Base-by-base conservation (phyloP, 345 rosid species). In the Streptanthus diversifolius region DNA sequence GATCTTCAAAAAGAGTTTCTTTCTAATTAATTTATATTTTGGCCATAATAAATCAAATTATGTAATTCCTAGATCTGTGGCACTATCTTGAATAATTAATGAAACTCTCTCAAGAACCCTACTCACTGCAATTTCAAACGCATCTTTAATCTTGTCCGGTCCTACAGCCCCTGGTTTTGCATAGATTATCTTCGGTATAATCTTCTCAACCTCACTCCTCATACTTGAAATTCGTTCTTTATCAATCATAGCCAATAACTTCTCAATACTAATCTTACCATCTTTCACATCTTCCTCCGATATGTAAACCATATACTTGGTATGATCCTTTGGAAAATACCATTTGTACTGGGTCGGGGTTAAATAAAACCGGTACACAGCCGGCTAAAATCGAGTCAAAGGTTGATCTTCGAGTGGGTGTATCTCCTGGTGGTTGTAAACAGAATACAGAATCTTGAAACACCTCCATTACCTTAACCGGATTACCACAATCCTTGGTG, bases 401-500 rank as follows among this genome's bases (percentile, higher is more conserved):
- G 1, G 70, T 76, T 6, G 88, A 85, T 54, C 83, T 75, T 24
- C 91, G 77, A 2, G 84, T 86, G 71, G 52, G 68, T n/a, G 91
- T 83, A 71, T 86, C 91, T n/a, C 91, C 91, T 3, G 80, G 74
- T 7, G 87, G 87, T 61, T 82, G 87, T 43, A 86, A 54, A 68
- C 91, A 85, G 71, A 84, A 86, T 1, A 69, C 76, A 0, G 84
- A 83, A 56, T 77, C 70, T 35, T 59, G 35, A 71, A 81, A 75
- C 30, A 79, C 77, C 8, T 75, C 69, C 24, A 85, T 80, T 7
- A 85, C 82, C 66, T 70, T 76, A 58, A 66, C 60, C 8, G 84
- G 87, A 60, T 72, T 13, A 7, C 76, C 69, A 24, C 86, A 80
- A 24, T 65, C 59, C 1, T 45, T 29, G 59, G 51, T n/a, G 51